A percentile compares a stretch with the other conserved stretches of the same genome.
Evolutionary conservation across 106 monocot genomes (phyloP).

Genomic region (Amphibolis antarctica): DNA sequence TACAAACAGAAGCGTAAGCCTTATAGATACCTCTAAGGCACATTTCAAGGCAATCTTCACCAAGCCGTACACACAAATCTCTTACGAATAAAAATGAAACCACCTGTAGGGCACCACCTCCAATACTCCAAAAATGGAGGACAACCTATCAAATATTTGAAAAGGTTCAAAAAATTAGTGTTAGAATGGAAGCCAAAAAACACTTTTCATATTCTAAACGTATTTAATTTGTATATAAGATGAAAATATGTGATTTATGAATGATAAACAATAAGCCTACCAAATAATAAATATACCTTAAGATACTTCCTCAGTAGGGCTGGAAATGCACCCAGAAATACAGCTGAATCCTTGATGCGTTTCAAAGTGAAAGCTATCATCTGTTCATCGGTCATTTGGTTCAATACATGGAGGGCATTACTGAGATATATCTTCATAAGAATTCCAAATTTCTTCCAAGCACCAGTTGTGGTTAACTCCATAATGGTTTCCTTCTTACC

Average conservation of each 20-base stretch:
- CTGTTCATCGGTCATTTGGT: constrained; percentile 93
- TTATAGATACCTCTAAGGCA: constrained; percentile 87
- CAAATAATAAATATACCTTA: constrained; percentile 34
- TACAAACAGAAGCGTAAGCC: constrained; percentile 82
- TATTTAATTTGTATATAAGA: not conserved
- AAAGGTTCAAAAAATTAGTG: constrained; percentile 1
- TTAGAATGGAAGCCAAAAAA: not conserved
- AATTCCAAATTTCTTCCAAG: constrained; percentile 64
- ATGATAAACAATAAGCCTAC: not conserved
- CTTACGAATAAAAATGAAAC: constrained; percentile 86
- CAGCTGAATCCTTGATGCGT: constrained; percentile 74
- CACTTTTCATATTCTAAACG: not conserved
- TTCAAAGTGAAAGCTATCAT: constrained; percentile 92
- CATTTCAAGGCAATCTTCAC: constrained; percentile 82
- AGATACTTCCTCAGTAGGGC: constrained; percentile 78
- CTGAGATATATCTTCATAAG: constrained; percentile 76
- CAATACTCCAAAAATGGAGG: constrained; percentile 78
- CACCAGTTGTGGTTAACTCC: constrained; percentile 35
- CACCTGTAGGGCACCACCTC: constrained; percentile 69
- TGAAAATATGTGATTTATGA: no score
- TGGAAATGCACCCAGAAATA: constrained; percentile 82
- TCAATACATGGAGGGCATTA: constrained; percentile 83
- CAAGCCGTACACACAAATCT: constrained; percentile 76
- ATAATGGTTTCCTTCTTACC: constrained; percentile 82
- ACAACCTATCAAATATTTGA: constrained; percentile 36